Percentiles rank a stretch among this genome's conserved stretches.
These are phyloP conservation scores for Dipodascopsis uninucleata DNA, from an alignment of 805 yeast genomes.

Conservation along the genomic window DNA sequence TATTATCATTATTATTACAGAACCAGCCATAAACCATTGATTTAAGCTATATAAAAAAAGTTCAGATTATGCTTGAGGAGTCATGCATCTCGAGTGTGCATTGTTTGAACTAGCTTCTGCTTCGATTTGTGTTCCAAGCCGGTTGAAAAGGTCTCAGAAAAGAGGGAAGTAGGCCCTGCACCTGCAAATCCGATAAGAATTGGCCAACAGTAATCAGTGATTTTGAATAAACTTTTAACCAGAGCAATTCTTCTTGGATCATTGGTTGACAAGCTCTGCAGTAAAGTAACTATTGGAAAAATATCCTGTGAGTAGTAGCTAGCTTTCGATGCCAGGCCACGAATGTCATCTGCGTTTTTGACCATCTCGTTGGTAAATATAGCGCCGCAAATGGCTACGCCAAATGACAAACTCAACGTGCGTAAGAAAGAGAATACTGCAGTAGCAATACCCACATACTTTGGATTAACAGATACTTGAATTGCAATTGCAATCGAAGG, in stretches of 20 bases:
- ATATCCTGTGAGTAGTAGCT: neutral
- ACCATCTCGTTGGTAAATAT: neutral
- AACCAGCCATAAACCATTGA: too few species aligned
- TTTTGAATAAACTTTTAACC: neutral
- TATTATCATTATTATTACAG: too few species aligned
- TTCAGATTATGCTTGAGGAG: too few species aligned
- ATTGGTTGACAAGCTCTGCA: neutral
- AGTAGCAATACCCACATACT: constrained; percentile 33
- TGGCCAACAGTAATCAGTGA: neutral
- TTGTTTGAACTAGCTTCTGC: too few species aligned
- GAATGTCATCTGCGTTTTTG: neutral
- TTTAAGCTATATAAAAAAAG: too few species aligned
- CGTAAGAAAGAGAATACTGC: constrained; percentile 34
- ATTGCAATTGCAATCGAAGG: constrained; percentile 39
- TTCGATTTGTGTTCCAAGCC: neutral
- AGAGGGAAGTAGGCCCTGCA: neutral
- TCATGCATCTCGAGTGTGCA: too few species aligned
- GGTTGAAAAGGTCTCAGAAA: neutral
- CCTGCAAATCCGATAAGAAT: neutral
- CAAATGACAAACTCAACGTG: constrained; percentile 33
- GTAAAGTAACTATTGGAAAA: neutral
- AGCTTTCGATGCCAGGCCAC: neutral
- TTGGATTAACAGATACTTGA: constrained; percentile 33
- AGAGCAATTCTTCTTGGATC: neutral
- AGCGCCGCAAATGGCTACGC: constrained; percentile 36